These are phyloP conservation scores for Ogataea henricii DNA, from an alignment of 805 yeast species.

Conservation along the genomic window DNA sequence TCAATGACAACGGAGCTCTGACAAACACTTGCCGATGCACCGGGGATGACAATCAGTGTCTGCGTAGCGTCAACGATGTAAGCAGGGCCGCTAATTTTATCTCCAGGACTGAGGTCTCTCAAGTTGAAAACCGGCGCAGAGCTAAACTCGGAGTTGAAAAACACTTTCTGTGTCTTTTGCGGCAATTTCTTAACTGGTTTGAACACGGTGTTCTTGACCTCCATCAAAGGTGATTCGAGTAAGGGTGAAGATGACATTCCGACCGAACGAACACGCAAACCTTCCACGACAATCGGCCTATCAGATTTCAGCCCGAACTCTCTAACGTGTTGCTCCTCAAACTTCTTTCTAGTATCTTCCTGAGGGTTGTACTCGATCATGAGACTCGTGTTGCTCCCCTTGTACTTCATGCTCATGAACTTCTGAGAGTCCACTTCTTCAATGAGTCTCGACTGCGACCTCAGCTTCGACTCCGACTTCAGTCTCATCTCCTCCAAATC, in stretches of 20 bases:
- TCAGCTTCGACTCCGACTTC: constrained; percentile 9
- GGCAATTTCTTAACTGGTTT: constrained; percentile 46
- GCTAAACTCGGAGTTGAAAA: constrained; percentile 42
- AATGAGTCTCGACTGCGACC: constrained; percentile 44
- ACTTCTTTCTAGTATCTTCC: constrained; percentile 41
- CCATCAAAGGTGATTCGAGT: constrained; percentile 6
- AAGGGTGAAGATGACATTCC: constrained; percentile 51
- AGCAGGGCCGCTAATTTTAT: constrained; percentile 50
- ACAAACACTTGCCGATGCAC: constrained; percentile 33
- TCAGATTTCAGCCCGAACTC: constrained; percentile 74
- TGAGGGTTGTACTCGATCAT: constrained; percentile 50
- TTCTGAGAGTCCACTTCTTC: constrained; percentile 51
- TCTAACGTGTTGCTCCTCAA: constrained; percentile 55
- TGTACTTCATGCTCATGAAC: constrained; percentile 73
- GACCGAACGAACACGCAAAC: constrained; percentile 68
- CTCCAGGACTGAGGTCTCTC: constrained; percentile 53
- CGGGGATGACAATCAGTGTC: constrained; percentile 38
- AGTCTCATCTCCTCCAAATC: constrained; percentile 40
- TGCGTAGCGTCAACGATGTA: constrained; percentile 39
- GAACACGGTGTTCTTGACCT: constrained; percentile 14
- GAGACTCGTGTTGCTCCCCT: constrained; percentile 83
- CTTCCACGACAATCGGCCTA: constrained; percentile 59
- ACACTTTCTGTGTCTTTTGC: constrained; percentile 40
- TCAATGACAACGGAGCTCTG: constrained; percentile 36
- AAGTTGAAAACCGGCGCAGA: constrained; percentile 56